Evolutionary conservation across 2,329 filamentous ascomycete species (phyloP), one percentile per base, ranked within the genome.

Genomic region (Colletotrichum somersetense): DNA sequence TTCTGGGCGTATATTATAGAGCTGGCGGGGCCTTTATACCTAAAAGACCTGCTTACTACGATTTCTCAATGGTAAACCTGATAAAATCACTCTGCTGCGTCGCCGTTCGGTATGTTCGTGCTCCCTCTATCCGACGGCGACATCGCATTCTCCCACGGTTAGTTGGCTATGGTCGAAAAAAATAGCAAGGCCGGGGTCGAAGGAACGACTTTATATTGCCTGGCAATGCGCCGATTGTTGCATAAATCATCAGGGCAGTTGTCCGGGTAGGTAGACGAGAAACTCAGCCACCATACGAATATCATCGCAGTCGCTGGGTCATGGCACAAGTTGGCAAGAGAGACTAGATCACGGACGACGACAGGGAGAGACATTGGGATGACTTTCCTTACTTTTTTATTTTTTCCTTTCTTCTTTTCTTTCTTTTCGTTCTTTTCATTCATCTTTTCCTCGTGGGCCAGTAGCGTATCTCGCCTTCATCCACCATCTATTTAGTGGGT

Each of bases 1-100:
- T 71, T 68, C 11, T 46, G 23, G 69, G 69, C 53, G 65, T 46
- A 63, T n/a, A 52, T n/a, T 11, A 68, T 71, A 71, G 65, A 71
- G 52, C 50, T 56, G 35, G 58, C 56, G 48, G 35, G 57, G 64
- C 23, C 46, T 46, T 59, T 33, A 38, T 38, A 12, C 53, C 53
- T 5, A n/a, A 4, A 40, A 44, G 35, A 35, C 62, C 62, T 59
- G 33, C 42, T 18, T 44, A n/a, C 20, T 11, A 46, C 33, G 50
- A 10, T 55, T 55, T 3, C n/a, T 5, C 53, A 26, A 42, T 33
- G 55, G 53, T 44, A 23, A 38, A n/a, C 14, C 4, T 52, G 42
- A 69, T 58, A 44, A 58, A 44, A 23, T 50, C 8, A 40, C 10
- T 26, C 11, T 30, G 26, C 26, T 35, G 26, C 7, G 18, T 26